Base-by-base conservation (phyloP, 1,139 yeast species). In the Candida tetrigidarum region DNA sequence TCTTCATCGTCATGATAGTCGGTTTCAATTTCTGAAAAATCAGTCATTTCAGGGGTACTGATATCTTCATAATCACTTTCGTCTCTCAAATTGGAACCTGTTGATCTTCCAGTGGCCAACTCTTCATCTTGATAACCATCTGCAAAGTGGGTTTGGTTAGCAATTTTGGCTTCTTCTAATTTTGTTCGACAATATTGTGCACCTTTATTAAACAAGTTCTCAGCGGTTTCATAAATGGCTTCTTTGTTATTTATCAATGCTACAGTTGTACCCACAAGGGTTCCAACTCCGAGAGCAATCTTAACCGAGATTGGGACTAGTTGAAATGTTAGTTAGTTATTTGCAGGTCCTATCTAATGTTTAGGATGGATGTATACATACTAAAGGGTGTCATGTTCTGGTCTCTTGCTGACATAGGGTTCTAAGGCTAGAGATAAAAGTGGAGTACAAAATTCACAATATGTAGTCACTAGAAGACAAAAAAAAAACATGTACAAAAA, bases 251-350 rank as follows among this genome's bases (percentile, higher is more conserved):
- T 61, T 12, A 67, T 43, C 3, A 69, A 41, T 7, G 78, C 78
- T 16, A 69, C 54, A 2, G 74, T 55, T 14, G 76, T 76, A 1
- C 78, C 78, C 1, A 66, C 54, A 1, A 70, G 43, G 5, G 75
- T 71, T 4, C 78, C 79, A 1, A 66, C 56, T 6, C 72, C 62
- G 14, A 73, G 46, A 4, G 78, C 78, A 5, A 63, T 55, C 52
- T 74, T 74, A 3, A 71, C 56, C 2, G 77, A 64, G n/a, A 68
- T 51, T 12, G 76, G 76, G 28, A 70, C 73, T 66, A 15, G 4
- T 20, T 22, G 7, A n/a, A n/a, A 5, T 5, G 49, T 48, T 50
- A 44, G 51, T 44, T 28, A 15, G n/a, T n/a, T n/a, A n/a, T n/a
- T n/a, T n/a, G n/a, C n/a, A n/a, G n/a, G n/a, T n/a, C n/a, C n/a